Percentiles rank a stretch among this genome's conserved stretches.
Conservation (phyloP, 768 basidiomycete species). For the Cystobasidiopsis lactophilus region DNA sequence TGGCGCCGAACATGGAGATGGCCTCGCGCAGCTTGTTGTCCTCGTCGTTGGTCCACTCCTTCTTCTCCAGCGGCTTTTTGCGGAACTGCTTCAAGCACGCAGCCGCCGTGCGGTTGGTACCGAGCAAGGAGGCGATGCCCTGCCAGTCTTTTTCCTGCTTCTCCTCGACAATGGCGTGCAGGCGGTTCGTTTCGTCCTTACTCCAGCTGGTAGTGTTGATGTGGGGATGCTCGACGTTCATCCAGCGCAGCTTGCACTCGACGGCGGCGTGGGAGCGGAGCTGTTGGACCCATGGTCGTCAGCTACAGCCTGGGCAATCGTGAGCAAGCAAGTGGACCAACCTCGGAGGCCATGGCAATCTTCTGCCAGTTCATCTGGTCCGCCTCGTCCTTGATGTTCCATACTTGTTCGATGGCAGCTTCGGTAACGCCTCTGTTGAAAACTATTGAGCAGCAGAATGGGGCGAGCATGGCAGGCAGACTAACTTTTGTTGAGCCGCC, state of each 20-base stretch:
- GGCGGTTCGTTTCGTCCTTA: conserved; percentile 1
- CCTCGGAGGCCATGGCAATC: no score
- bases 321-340: no score
- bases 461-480: no score
- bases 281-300: conserved; percentile 3
- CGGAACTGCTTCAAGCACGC: conserved; percentile 6
- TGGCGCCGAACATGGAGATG: conserved; percentile 7
- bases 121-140: conserved; percentile 4
- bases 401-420: no score
- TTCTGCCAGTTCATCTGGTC: no score
- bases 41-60: conserved; percentile 4
- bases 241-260: conserved; percentile 13
- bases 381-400: no score
- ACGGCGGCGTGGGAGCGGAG: conserved; percentile 2
- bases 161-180: conserved; percentile 1
- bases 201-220: conserved; percentile 3
- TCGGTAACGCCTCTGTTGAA: no score
- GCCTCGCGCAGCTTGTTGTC: conserved; percentile 6
- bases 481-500: no score
- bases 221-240: conserved; percentile 8
- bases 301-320: no score
- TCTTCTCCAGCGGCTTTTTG: neutral
- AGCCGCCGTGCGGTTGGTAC: conserved; percentile 1
- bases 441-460: no score
- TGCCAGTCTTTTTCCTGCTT: conserved; percentile 2